Conservation (phyloP, 352 stramenopile species). For the Phytophthora foliorum region DNA sequence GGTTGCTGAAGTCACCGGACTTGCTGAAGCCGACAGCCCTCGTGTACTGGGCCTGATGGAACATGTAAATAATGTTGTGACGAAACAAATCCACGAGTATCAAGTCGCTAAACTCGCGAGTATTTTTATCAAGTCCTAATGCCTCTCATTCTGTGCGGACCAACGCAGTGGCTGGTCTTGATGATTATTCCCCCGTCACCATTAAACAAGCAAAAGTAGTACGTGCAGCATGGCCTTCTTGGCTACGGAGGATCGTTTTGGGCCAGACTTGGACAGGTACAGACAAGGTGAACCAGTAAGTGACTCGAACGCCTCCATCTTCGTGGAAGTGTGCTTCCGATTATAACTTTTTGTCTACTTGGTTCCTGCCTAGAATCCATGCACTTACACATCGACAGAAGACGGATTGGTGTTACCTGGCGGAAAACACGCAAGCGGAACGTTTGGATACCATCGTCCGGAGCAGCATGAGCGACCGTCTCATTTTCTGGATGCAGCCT, state of each 20-base stretch:
- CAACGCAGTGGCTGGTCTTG: neutral
- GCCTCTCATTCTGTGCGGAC: neutral
- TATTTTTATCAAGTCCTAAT: neutral
- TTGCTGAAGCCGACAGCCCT: too few species aligned
- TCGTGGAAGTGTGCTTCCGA: neutral
- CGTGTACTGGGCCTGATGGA: too few species aligned
- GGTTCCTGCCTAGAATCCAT: slow-evolving; percentile 41
- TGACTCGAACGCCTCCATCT: neutral
- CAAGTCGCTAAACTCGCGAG: neutral
- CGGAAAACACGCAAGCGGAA: slow-evolving; percentile 26
- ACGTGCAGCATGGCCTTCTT: slow-evolving; percentile 57
- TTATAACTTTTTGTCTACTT: neutral
- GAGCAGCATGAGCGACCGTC: slow-evolving; percentile 20
- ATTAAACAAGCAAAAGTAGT: neutral
- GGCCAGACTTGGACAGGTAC: slow-evolving; percentile 48
- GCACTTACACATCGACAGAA: slow-evolving; percentile 47
- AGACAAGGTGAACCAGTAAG: slow-evolving; percentile 54
- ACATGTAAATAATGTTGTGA: too few species aligned
- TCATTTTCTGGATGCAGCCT: slow-evolving; percentile 18
- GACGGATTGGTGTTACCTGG: neutral
- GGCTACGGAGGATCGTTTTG: slow-evolving; percentile 55
- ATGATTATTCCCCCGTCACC: neutral
- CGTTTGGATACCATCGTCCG: slow-evolving; percentile 46
- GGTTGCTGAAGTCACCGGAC: too few species aligned
- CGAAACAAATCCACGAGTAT: too few species aligned